These are phyloP conservation scores for Wickerhamiella occidentalis DNA, from an alignment of 805 yeast genomes.

Conservation along the genomic window DNA sequence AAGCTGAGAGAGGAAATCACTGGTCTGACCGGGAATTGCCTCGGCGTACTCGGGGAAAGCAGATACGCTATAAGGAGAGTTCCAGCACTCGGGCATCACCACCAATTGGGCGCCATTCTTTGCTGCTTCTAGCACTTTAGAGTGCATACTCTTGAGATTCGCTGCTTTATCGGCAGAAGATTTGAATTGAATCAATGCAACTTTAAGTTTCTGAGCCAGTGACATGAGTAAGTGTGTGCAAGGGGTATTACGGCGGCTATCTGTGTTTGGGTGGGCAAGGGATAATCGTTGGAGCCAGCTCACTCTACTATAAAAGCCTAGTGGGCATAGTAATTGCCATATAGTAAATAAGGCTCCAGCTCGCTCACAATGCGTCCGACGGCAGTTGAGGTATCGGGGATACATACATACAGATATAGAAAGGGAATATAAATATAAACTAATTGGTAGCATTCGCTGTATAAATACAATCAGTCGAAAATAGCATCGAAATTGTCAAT, in stretches of 20 bases:
- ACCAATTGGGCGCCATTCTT: conserved; percentile 54
- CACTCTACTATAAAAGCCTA: too few species aligned
- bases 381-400: background rate
- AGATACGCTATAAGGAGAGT: conserved; percentile 83
- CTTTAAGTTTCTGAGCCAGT: conserved; percentile 47
- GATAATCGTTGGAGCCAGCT: too few species aligned
- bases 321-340: too few species aligned
- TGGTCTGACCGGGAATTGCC: conserved; percentile 51
- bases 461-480: conserved; percentile 10
- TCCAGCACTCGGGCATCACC: conserved; percentile 91
- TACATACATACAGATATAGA: too few species aligned
- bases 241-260: background rate
- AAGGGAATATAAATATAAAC: background rate
- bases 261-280: background rate
- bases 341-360: too few species aligned
- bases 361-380: too few species aligned
- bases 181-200: conserved; percentile 74
- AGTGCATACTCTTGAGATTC: conserved; percentile 58
- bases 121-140: conserved; percentile 55
- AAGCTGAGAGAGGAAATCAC: conserved; percentile 45
- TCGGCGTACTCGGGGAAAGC: conserved; percentile 86
- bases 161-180: conserved; percentile 73
- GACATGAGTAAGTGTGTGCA: conserved; percentile 1
- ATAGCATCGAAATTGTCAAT: conserved; percentile 24
- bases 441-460: background rate